Conservation (phyloP, 192 early-diverging fungal species). For the Chytriomyces confervae region DNA sequence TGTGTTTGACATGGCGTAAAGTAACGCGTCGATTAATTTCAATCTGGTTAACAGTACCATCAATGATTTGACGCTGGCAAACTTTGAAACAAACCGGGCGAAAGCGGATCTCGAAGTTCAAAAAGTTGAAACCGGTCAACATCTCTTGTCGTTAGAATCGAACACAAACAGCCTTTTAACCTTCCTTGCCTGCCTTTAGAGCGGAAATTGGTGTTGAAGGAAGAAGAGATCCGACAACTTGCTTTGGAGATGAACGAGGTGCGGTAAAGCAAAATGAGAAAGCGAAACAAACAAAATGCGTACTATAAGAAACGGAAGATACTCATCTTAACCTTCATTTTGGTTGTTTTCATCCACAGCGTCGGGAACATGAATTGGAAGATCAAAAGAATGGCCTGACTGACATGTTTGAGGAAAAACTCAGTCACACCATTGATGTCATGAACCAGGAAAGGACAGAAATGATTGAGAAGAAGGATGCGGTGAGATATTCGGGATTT, state of each 20-base stretch:
- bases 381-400: slow-evolving; percentile 42
- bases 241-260: slow-evolving; percentile 55
- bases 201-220: slow-evolving; percentile 59
- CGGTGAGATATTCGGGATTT: background rate
- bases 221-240: slow-evolving; percentile 66
- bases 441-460: background rate
- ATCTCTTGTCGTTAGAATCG: background rate
- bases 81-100: slow-evolving; percentile 50
- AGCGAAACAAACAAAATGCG: background rate
- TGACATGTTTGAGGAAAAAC: background rate
- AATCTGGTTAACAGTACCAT: slow-evolving; percentile 34
- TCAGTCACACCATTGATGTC: background rate
- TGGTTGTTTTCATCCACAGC: background rate
- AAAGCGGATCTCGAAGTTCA: slow-evolving; percentile 32
- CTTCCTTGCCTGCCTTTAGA: slow-evolving; percentile 10
- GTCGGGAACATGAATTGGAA: slow-evolving; percentile 40
- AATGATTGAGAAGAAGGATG: slow-evolving; percentile 1
- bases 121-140: slow-evolving; percentile 38
- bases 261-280: background rate
- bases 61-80: slow-evolving; percentile 44
- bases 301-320: background rate
- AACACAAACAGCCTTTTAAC: background rate
- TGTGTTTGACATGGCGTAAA: background rate
- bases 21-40: background rate
- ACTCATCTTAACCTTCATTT: slow-evolving; percentile 7